Evolutionary conservation across 139 green algal species (phyloP).

Genomic region (Asterochloris sp.): DNA sequence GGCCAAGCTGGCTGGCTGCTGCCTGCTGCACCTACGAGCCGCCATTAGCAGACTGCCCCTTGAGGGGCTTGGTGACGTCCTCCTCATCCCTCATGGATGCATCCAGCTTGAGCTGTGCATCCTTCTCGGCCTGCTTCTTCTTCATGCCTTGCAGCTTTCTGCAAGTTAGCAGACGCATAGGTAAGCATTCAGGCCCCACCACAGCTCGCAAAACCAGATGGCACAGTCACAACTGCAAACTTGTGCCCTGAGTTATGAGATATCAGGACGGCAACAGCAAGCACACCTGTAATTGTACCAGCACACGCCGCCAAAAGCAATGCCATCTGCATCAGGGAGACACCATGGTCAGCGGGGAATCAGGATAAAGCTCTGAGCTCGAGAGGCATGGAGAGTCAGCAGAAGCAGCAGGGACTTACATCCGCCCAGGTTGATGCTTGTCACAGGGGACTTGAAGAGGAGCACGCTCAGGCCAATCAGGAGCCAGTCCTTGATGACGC

Average conservation of each 20-base stretch:
- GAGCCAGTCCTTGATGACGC: conserved; percentile 77
- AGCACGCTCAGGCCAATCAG: conserved; percentile 53
- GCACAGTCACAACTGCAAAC: too few species aligned
- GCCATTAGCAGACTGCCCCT: not conserved
- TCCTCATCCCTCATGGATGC: not conserved
- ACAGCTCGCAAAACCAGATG: too few species aligned
- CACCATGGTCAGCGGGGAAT: too few species aligned
- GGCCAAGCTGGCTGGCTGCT: too few species aligned
- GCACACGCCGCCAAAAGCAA: conserved; percentile 65
- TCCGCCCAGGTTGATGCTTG: conserved; percentile 54
- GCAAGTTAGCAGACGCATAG: too few species aligned
- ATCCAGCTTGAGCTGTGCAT: not conserved
- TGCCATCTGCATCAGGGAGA: not conserved
- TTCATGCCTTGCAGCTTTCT: conserved; percentile 32
- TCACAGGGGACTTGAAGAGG: conserved; percentile 49
- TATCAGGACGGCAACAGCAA: too few species aligned
- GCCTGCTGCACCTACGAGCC: too few species aligned
- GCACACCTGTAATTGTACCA: conserved; percentile 52
- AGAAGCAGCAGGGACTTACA: conserved; percentile 33
- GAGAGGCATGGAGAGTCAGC: too few species aligned
- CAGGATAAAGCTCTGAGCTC: too few species aligned
- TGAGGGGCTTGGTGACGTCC: conserved; percentile 17
- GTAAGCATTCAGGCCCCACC: too few species aligned
- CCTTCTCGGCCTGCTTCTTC: conserved; percentile 17
- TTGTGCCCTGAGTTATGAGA: too few species aligned